Conservation (phyloP, 768 basidiomycete genomes). For the Mycena kentingensis region DNA sequence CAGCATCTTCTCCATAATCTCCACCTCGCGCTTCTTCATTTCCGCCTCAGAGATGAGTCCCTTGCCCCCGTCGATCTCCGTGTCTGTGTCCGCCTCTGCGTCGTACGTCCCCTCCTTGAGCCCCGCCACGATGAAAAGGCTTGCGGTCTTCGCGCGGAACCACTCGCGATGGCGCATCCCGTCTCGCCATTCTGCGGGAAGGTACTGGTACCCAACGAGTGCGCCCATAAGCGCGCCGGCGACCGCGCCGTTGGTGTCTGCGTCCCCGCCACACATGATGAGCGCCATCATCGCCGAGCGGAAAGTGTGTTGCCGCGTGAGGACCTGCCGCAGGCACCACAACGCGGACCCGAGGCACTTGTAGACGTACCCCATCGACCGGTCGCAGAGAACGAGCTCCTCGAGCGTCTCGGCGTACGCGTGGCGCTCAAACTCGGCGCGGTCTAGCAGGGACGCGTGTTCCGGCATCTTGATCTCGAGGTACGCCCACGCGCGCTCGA, state of each 20-base stretch:
- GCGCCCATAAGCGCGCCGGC: slow-evolving; percentile 28
- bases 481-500: slow-evolving; percentile 25
- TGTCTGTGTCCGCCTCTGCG: slow-evolving; percentile 16
- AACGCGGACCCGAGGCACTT: slow-evolving; percentile 26
- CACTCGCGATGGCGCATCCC: slow-evolving; percentile 23
- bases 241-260: slow-evolving; percentile 27
- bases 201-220: slow-evolving; percentile 18
- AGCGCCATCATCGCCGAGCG: slow-evolving; percentile 23
- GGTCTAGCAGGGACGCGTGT: slow-evolving; percentile 14
- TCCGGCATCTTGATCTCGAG: slow-evolving; percentile 1
- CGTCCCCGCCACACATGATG: slow-evolving; percentile 26
- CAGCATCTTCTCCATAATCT: slow-evolving; percentile 25
- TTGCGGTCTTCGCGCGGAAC: slow-evolving; percentile 16
- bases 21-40: slow-evolving; percentile 24
- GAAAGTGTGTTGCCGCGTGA: slow-evolving; percentile 21
- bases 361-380: slow-evolving; percentile 27
- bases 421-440: slow-evolving; percentile 20
- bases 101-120: slow-evolving; percentile 18
- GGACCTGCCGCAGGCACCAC: slow-evolving; percentile 24
- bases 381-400: slow-evolving; percentile 16
- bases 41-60: slow-evolving; percentile 18
- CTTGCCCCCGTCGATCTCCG: slow-evolving; percentile 21
- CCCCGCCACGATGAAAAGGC: slow-evolving; percentile 18
- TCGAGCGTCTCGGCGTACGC: slow-evolving; percentile 21
- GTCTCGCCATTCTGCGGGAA: slow-evolving; percentile 27